Evolutionary conservation across 2,329 filamentous ascomycete species (phyloP).

Genomic region (Nemania sp.): DNA sequence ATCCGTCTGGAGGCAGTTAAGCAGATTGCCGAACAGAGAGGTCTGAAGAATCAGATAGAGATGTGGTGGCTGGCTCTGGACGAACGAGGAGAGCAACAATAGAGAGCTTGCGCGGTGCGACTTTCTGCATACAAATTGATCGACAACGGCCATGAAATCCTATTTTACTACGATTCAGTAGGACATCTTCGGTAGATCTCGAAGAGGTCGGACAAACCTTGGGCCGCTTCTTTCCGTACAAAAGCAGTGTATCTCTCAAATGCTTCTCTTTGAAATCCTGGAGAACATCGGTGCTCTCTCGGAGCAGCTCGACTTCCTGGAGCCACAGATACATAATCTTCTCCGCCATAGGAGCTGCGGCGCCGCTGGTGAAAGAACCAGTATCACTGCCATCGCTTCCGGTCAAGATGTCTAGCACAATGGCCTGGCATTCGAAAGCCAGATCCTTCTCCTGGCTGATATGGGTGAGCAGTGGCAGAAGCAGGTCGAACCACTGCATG

Average conservation of each 20-base stretch:
- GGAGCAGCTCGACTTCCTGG: conserved; percentile 45
- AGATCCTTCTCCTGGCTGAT: conserved; percentile 65
- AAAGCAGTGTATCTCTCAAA: conserved; percentile 55
- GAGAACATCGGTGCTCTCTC: conserved; percentile 43
- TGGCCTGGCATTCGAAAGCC: conserved; percentile 66
- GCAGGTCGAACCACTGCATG: conserved; percentile 71
- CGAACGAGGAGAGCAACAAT: conserved; percentile 70
- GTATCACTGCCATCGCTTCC: conserved; percentile 62
- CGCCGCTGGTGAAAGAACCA: conserved; percentile 46
- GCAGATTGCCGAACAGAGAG: conserved; percentile 69
- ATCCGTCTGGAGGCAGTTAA: conserved; percentile 75
- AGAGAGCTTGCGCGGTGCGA: conserved; percentile 66
- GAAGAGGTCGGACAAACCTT: conserved; percentile 46
- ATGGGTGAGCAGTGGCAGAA: conserved; percentile 58
- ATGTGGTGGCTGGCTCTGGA: conserved; percentile 77
- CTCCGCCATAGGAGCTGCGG: conserved; percentile 44
- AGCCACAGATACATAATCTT: conserved; percentile 63
- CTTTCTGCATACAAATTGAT: conserved; percentile 67
- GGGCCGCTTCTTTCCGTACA: conserved; percentile 69
- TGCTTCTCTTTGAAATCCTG: conserved; percentile 54
- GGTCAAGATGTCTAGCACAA: conserved; percentile 65
- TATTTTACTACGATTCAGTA: conserved; percentile 41
- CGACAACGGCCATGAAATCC: conserved; percentile 67
- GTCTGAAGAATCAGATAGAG: conserved; percentile 74
- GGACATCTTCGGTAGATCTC: conserved; percentile 12